Conservation (phyloP, 2,329 filamentous ascomycete species). For the Hortaea werneckii region DNA sequence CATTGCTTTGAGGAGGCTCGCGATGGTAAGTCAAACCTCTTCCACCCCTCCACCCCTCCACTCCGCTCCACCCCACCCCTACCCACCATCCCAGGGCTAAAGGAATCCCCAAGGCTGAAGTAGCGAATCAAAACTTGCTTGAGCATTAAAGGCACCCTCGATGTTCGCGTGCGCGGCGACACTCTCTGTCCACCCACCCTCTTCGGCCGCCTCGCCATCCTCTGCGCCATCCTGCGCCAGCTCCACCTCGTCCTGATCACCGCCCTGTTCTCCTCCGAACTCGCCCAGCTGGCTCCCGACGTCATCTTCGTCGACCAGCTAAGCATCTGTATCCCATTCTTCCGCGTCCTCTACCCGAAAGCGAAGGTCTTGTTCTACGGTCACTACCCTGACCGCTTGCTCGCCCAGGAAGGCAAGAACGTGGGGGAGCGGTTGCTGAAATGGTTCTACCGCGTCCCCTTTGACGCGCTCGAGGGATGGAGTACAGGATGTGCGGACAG, state of each 20-base stretch:
- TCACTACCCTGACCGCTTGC: constrained; percentile 89
- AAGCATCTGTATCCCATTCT: constrained; percentile 74
- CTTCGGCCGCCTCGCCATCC: constrained; percentile 71
- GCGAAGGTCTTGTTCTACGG: constrained; percentile 87
- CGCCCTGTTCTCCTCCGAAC: constrained; percentile 55
- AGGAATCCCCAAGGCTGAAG: neutral
- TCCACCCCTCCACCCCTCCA: too few species aligned
- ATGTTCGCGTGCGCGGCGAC: constrained; percentile 83
- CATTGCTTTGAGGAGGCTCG: constrained; percentile 97
- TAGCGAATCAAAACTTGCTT: too few species aligned
- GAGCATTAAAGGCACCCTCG: constrained; percentile 65
- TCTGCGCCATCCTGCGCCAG: constrained; percentile 86
- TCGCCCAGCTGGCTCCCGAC: constrained; percentile 52
- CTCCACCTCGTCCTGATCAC: constrained; percentile 62
- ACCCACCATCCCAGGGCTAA: too few species aligned
- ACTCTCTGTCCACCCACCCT: constrained; percentile 68
- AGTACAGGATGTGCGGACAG: constrained; percentile 77
- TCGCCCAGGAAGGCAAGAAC: constrained; percentile 59
- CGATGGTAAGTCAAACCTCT: constrained; percentile 67
- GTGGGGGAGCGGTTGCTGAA: constrained; percentile 17
- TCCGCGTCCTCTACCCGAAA: constrained; percentile 55
- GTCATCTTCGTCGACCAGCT: constrained; percentile 89
- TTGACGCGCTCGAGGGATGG: constrained; percentile 83
- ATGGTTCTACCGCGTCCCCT: constrained; percentile 62
- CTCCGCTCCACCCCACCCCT: too few species aligned